Evolutionary conservation across 257 asterid genomes (phyloP), one percentile per base, ranked within the genome.

Genomic region (Handroanthus guayacan): DNA sequence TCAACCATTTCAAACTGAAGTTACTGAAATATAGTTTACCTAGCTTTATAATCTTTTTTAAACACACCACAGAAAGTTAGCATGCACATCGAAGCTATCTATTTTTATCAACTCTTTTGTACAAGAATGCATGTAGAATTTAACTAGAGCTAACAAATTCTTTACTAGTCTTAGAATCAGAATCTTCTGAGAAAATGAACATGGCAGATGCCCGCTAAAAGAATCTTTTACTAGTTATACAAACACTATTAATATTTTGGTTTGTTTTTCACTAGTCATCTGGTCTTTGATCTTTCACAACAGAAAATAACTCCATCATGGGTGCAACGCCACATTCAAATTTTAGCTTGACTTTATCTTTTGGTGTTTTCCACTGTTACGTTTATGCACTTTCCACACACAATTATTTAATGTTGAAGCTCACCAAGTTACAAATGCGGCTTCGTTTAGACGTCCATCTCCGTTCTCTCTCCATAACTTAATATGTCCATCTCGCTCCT

Each of bases 351-450:
- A 13, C 37, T 57, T 43, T 44, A 72, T 13, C 69, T 8, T 48
- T 18, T 38, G 6, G 54, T 3, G 6, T 65, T 57, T 54, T 41
- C 8, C 31, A 14, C 36, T 69, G 65, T 63, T 38, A 56, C 43
- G 6, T 2, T 36, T 11, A 58, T 17, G 16, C 8, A 50, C 14
- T 70, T 70, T 65, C 18, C 54, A 54, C 12, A 9, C 11, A 36
- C 38, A 69, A 66, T 48, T 18, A 69, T 31, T 43, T 25, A 39
- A 57, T n/a, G 12, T 14, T 74, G 82, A 43, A 34, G 68, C 90
- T 81, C 72, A 95, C 99, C 98, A 93, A 70, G 97, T 95, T 52
- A 95, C 94, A 83, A 95, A 95, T 80, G 99, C 99, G 48, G 98
- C 96, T 65, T 79, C 75, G 69, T 86, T 80, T 39, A 95, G 87